These are phyloP conservation scores for Suillus paluster DNA, from an alignment of 768 basidiomycete genomes.

Conservation along the genomic window DNA sequence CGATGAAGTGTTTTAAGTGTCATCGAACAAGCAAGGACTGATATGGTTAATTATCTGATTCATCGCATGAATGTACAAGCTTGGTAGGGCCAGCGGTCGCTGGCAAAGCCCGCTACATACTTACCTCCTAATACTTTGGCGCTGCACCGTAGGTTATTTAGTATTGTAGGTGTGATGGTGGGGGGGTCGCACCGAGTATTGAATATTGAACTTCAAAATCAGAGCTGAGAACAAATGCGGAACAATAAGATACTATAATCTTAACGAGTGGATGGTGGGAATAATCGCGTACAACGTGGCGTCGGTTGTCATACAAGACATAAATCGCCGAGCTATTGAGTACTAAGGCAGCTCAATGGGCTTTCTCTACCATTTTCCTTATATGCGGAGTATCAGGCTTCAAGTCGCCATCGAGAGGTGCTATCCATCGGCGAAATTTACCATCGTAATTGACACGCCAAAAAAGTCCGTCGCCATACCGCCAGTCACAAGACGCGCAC, in stretches of 20 bases:
- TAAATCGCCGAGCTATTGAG: not conserved
- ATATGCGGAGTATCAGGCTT: constrained; percentile 59
- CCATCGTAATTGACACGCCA: constrained; percentile 54
- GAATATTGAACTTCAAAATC: too few relatives aligned
- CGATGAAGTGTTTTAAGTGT: too few relatives aligned
- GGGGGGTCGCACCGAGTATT: too few relatives aligned
- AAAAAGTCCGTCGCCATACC: constrained; percentile 56
- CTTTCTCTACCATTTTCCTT: constrained; percentile 51
- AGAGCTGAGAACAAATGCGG: not conserved
- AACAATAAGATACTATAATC: not conserved
- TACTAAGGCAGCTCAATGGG: constrained; percentile 18
- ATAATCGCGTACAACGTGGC: not conserved
- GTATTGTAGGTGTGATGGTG: too few relatives aligned
- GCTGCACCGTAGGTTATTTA: too few relatives aligned
- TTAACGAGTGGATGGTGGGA: not conserved
- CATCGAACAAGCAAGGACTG: too few relatives aligned
- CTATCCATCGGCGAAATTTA: constrained; percentile 64
- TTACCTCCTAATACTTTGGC: too few relatives aligned
- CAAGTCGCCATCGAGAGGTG: constrained; percentile 68
- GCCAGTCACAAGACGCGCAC: constrained; percentile 7
- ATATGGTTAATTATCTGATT: too few relatives aligned
- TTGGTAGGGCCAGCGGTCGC: too few relatives aligned
- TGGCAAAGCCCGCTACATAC: too few relatives aligned
- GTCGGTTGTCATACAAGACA: not conserved
- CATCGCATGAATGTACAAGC: too few relatives aligned